These are phyloP conservation scores for Vitis amurensis DNA, from an alignment of 164 flowering plant genomes.

Conservation along the genomic window DNA sequence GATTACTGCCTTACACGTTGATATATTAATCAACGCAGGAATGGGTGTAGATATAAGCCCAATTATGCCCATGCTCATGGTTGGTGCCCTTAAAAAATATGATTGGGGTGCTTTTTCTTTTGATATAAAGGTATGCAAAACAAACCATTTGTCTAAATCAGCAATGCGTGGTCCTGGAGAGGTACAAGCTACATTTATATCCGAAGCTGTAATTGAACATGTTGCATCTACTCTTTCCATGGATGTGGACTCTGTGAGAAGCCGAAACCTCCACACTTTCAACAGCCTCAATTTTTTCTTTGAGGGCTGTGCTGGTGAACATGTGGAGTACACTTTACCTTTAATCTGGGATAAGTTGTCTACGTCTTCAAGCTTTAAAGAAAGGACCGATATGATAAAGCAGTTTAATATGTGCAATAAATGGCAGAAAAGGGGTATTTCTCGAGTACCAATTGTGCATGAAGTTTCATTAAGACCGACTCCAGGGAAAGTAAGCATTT, in stretches of 20 bases:
- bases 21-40: conserved; percentile 72
- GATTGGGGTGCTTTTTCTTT: conserved; percentile 87
- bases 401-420: conserved; percentile 51
- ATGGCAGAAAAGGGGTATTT: conserved; percentile 84
- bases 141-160: conserved; percentile 69
- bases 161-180: conserved; percentile 94
- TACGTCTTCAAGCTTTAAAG: conserved; percentile 42
- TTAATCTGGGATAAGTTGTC: conserved; percentile 61
- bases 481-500: conserved; percentile 85
- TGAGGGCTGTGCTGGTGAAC: conserved; percentile 41
- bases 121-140: conserved; percentile 83
- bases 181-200: conserved; percentile 76
- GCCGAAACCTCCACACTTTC: conserved; percentile 62
- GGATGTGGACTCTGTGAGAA: conserved; percentile 68
- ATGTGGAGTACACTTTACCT: conserved; percentile 69
- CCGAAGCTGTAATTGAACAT: conserved; percentile 80
- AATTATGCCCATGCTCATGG: conserved; percentile 42
- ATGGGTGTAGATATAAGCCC: conserved; percentile 62
- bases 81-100: conserved; percentile 59
- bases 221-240: conserved; percentile 72
- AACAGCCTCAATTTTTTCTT: conserved; percentile 60
- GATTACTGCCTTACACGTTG: conserved; percentile 71
- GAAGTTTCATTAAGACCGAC: conserved; percentile 53
- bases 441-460: conserved; percentile 63
- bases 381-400: conserved; percentile 43